These are phyloP conservation scores for Aspergillus tubingensis DNA, from an alignment of 2,329 filamentous ascomycete species.

Conservation along the genomic window DNA sequence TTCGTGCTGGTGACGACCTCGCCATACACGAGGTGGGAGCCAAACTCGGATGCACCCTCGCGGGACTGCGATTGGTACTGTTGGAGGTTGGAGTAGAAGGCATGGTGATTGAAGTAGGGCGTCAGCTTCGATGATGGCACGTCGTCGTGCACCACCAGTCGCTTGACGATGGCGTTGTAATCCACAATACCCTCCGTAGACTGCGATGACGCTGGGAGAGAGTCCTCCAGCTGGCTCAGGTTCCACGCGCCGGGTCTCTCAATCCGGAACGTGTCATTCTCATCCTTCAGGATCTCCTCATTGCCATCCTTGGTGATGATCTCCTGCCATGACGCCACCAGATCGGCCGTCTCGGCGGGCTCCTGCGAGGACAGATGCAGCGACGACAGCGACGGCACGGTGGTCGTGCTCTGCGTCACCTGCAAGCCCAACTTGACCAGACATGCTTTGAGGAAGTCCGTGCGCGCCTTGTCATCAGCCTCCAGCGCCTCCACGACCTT, in stretches of 20 bases:
- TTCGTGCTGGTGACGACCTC: constrained; percentile 94
- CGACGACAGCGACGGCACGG: constrained; percentile 76
- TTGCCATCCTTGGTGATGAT: constrained; percentile 67
- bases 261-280: constrained; percentile 80
- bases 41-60: constrained; percentile 66
- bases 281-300: constrained; percentile 73
- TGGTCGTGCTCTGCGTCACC: constrained; percentile 67
- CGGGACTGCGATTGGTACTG: constrained; percentile 63
- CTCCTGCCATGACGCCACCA: constrained; percentile 64
- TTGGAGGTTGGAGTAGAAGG: constrained; percentile 72
- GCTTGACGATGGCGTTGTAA: constrained; percentile 72
- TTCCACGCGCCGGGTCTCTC: constrained; percentile 67
- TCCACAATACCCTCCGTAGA: constrained; percentile 66
- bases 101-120: constrained; percentile 80
- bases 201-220: constrained; percentile 50
- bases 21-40: constrained; percentile 77
- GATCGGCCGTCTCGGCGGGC: constrained; percentile 65
- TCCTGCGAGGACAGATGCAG: constrained; percentile 77
- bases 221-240: constrained; percentile 56
- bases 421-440: constrained; percentile 79
- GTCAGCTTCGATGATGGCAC: constrained; percentile 73
- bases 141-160: constrained; percentile 70
- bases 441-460: constrained; percentile 76
- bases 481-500: constrained; percentile 68
- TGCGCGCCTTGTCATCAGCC: constrained; percentile 68